Evolutionary conservation across 192 early-diverging fungal species (phyloP).

Genomic region (Coemansia sp.): DNA sequence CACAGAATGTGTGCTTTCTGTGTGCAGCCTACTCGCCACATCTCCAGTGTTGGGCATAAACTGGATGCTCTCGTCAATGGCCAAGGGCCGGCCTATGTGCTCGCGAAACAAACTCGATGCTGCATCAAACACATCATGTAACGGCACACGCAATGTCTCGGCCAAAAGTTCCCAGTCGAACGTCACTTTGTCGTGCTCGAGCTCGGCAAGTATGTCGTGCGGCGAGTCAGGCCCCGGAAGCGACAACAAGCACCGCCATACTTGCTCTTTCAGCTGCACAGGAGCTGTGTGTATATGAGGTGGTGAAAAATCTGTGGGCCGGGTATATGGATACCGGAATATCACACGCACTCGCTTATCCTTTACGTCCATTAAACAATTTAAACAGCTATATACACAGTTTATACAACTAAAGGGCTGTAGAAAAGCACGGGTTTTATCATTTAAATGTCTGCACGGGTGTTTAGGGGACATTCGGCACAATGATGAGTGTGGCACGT

Average conservation of each 20-base stretch:
- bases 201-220: constrained; percentile 42
- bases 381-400: background rate
- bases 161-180: constrained; percentile 55
- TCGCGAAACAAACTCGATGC: constrained; percentile 31
- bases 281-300: constrained; percentile 2
- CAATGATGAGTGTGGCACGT: background rate
- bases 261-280: constrained; percentile 27
- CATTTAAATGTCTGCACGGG: constrained; percentile 20
- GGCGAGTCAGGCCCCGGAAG: constrained; percentile 34
- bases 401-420: background rate
- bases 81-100: constrained; percentile 38
- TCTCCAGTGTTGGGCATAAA: background rate
- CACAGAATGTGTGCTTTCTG: too few species aligned
- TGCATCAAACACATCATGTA: constrained; percentile 35
- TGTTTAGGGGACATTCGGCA: constrained; percentile 3
- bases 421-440: background rate
- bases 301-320: constrained; percentile 19
- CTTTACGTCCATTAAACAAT: constrained; percentile 3
- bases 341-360: constrained; percentile 36
- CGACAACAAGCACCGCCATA: constrained; percentile 42
- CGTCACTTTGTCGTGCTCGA: constrained; percentile 52
- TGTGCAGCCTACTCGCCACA: too few species aligned
- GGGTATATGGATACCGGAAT: constrained; percentile 40
- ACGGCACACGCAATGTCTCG: constrained; percentile 19
- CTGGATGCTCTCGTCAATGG: constrained; percentile 22